Conservation (phyloP, 352 stramenopile genomes). For the Globisporangium heterothallicum region DNA sequence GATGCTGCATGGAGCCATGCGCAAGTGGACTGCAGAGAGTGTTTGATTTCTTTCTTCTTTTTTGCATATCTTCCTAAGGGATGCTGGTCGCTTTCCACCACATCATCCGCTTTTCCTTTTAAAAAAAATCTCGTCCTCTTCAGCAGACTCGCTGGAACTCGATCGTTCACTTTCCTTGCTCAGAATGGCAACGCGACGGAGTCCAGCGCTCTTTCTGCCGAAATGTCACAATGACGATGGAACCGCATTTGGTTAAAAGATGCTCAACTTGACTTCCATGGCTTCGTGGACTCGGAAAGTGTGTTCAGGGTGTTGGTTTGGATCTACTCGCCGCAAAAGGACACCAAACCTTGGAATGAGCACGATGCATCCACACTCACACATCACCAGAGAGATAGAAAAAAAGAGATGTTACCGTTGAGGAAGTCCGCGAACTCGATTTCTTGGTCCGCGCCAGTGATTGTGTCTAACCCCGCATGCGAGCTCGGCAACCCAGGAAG, state of each 20-base stretch:
- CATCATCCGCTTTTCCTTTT: too few relatives aligned
- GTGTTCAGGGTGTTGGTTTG: conserved; percentile 71
- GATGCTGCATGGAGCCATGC: too few relatives aligned
- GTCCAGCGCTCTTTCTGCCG: too few relatives aligned
- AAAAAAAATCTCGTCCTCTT: too few relatives aligned
- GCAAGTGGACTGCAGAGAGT: too few relatives aligned
- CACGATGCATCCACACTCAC: conserved; percentile 4
- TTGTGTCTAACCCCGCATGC: conserved; percentile 64
- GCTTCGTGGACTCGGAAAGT: conserved; percentile 81
- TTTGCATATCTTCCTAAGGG: too few relatives aligned
- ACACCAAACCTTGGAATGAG: neutral
- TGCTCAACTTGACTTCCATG: conserved; percentile 87
- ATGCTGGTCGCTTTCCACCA: too few relatives aligned
- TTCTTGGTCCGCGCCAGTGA: conserved; percentile 74
- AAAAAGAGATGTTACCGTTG: conserved; percentile 38
- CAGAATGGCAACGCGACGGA: too few relatives aligned
- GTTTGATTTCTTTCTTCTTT: too few relatives aligned
- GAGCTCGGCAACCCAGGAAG: conserved; percentile 81
- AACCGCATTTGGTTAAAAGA: conserved; percentile 58
- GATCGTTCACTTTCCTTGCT: too few relatives aligned
- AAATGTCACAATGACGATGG: too few relatives aligned
- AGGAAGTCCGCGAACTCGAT: conserved; percentile 81
- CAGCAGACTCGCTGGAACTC: too few relatives aligned
- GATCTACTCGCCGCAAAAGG: conserved; percentile 32
- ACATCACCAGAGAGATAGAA: neutral